Percentiles rank a stretch among this genome's conserved stretches.
These are phyloP conservation scores for Nannizziopsis arthrosporioides DNA, from an alignment of 2,329 filamentous ascomycete species.

Conservation along the genomic window DNA sequence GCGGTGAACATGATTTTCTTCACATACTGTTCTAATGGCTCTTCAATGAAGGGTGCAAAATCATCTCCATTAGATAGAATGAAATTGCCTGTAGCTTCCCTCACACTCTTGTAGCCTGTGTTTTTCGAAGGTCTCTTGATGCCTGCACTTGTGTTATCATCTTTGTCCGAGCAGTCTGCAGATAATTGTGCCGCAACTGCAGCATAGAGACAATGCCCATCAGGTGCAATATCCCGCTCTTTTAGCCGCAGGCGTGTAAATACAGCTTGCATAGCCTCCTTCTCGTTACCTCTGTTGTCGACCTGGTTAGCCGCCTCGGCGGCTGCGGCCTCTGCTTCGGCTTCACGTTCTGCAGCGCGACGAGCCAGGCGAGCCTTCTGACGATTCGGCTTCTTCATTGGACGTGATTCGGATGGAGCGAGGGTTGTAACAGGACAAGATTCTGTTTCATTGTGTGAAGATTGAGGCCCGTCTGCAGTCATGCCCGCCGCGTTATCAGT, in stretches of 20 bases:
- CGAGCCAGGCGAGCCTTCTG: conserved; percentile 85
- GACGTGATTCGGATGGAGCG: conserved; percentile 13
- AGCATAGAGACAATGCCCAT: conserved; percentile 91
- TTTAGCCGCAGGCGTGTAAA: conserved; percentile 53
- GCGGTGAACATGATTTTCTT: conserved; percentile 71
- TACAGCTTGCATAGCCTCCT: conserved; percentile 54
- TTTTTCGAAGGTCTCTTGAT: conserved; percentile 17
- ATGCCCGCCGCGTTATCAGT: conserved; percentile 9
- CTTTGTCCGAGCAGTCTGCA: conserved; percentile 28
- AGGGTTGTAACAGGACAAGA: neutral
- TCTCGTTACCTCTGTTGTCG: conserved; percentile 60
- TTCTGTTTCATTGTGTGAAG: neutral
- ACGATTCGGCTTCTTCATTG: conserved; percentile 65
- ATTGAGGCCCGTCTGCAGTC: conserved; percentile 4
- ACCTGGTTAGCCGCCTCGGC: conserved; percentile 64
- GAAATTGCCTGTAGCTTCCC: conserved; percentile 62
- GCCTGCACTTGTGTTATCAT: conserved; percentile 7
- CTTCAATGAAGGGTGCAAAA: conserved; percentile 78
- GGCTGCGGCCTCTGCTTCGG: conserved; percentile 54
- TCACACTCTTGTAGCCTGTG: conserved; percentile 53
- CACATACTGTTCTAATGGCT: conserved; percentile 61
- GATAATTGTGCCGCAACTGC: conserved; percentile 76
- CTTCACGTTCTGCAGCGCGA: conserved; percentile 72
- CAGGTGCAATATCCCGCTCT: conserved; percentile 71
- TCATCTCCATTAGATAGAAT: conserved; percentile 64